Evolutionary conservation across 805 yeast species (phyloP).

Genomic region (Metschnikowia amazonensis): DNA sequence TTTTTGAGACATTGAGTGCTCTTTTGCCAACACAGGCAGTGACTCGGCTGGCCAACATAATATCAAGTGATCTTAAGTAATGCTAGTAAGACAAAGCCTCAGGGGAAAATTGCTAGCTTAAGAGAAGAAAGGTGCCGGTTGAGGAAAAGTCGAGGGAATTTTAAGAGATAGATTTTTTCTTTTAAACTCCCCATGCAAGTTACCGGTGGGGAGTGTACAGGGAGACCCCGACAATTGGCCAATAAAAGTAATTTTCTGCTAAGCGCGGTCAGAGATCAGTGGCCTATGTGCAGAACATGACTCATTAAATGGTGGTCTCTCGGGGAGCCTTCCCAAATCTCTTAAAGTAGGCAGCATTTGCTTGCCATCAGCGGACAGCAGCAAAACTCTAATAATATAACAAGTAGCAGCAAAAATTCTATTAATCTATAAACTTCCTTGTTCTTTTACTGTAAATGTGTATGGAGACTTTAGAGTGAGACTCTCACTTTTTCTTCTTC

Average conservation of each 20-base stretch:
- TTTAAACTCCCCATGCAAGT: slow-evolving; percentile 4
- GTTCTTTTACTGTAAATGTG: neutral
- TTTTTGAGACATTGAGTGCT: slow-evolving; percentile 8
- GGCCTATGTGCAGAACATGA: slow-evolving; percentile 10
- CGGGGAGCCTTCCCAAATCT: neutral
- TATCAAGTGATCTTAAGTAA: neutral
- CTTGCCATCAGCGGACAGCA: neutral
- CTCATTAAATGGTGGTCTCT: neutral
- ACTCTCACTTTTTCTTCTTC: slow-evolving; percentile 18
- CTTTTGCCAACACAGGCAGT: slow-evolving; percentile 9
- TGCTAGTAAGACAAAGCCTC: neutral
- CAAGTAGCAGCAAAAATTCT: slow-evolving; percentile 1
- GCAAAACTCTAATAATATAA: no score
- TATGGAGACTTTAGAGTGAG: neutral
- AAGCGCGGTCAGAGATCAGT: slow-evolving; percentile 42
- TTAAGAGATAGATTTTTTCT: neutral
- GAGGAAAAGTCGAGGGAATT: neutral
- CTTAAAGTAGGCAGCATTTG: neutral
- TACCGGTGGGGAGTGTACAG: slow-evolving; percentile 2
- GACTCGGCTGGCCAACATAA: slow-evolving; percentile 14
- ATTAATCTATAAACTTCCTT: slow-evolving; percentile 4
- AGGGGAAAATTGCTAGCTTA: neutral
- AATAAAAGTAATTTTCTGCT: slow-evolving; percentile 30
- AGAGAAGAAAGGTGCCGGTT: neutral
- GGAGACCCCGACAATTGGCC: slow-evolving; percentile 13